Conservation (phyloP, 148 eudicot species). For the Hydrangea macrophylla region DNA sequence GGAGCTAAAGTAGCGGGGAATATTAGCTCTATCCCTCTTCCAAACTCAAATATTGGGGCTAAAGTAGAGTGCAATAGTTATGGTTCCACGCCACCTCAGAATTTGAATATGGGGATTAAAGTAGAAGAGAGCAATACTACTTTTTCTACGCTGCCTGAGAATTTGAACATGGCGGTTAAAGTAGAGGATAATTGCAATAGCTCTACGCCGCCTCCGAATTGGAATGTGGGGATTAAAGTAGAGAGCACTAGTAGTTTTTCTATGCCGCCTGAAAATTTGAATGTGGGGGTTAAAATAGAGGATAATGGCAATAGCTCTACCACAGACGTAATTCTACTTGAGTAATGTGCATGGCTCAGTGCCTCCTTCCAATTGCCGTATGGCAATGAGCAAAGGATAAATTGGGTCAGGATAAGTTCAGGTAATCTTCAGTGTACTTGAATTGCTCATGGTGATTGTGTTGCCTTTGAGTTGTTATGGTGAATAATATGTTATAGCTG, state of each 20-base stretch:
- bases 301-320: slow-evolving; percentile 23
- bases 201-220: slow-evolving; percentile 17
- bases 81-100: too few species aligned
- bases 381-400: slow-evolving; percentile 15
- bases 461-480: too few species aligned
- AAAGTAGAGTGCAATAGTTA: slow-evolving; percentile 24
- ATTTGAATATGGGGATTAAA: slow-evolving; percentile 25
- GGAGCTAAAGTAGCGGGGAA: slow-evolving; percentile 19
- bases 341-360: slow-evolving; percentile 14
- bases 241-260: slow-evolving; percentile 17
- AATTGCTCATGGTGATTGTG: too few species aligned
- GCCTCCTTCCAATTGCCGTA: slow-evolving; percentile 18
- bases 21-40: slow-evolving; percentile 15
- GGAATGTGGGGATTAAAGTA: slow-evolving; percentile 17
- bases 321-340: too few species aligned
- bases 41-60: slow-evolving; percentile 13
- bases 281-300: slow-evolving; percentile 19
- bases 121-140: too few species aligned
- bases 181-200: too few species aligned
- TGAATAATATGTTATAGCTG: too few species aligned
- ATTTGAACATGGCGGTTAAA: too few species aligned
- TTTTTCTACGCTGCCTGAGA: too few species aligned
- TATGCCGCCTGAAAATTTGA: slow-evolving; percentile 14
- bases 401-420: slow-evolving; percentile 1
- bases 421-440: slow-evolving; percentile 10